Percentiles rank a stretch among this genome's conserved stretches.
phyloP scores from a whole-genome alignment of 371 early-diverging fungal genomes.

The Apophysomyces variabilis region DNA sequence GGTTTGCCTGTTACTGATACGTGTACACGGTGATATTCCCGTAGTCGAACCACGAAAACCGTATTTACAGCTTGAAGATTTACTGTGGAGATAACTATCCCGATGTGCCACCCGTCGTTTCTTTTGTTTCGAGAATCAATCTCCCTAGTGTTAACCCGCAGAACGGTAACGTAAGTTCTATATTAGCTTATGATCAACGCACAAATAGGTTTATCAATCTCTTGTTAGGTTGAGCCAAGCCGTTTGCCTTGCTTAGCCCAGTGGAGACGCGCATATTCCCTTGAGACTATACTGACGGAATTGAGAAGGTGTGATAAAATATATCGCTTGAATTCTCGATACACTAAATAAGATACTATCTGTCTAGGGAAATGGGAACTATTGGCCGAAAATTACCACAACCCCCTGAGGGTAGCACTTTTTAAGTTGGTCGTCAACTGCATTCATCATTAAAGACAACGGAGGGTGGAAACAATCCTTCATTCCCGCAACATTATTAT shows the following conservation, averaged over 20 bases:
- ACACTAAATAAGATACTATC: background rate
- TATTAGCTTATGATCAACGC: background rate
- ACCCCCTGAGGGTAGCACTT: slow-evolving; percentile 85
- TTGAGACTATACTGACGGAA: slow-evolving; percentile 88
- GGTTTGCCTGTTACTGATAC: background rate
- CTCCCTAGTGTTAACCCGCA: slow-evolving; percentile 86
- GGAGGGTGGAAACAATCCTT: background rate
- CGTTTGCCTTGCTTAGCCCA: slow-evolving; percentile 74
- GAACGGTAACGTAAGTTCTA: slow-evolving; percentile 70
- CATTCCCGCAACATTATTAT: background rate
- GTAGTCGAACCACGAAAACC: slow-evolving; percentile 92
- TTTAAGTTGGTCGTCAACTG: slow-evolving; percentile 31
- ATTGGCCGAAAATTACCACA: slow-evolving; percentile 84
- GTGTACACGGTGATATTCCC: background rate
- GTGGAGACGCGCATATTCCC: slow-evolving; percentile 81
- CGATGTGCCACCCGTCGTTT: slow-evolving; percentile 76
- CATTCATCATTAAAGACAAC: slow-evolving; percentile 5
- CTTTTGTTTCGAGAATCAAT: slow-evolving; percentile 86
- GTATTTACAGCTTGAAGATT: slow-evolving; percentile 89
- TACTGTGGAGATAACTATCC: slow-evolving; percentile 90
- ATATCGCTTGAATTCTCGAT: background rate
- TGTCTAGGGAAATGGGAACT: slow-evolving; percentile 84
- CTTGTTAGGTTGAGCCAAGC: slow-evolving; percentile 66
- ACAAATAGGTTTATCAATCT: slow-evolving; percentile 16
- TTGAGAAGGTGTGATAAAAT: slow-evolving; percentile 71